These are phyloP conservation scores for Physcomitrellopsis africana DNA, from an alignment of 225 moss, liverwort and hornwort species.

Conservation along the genomic window DNA sequence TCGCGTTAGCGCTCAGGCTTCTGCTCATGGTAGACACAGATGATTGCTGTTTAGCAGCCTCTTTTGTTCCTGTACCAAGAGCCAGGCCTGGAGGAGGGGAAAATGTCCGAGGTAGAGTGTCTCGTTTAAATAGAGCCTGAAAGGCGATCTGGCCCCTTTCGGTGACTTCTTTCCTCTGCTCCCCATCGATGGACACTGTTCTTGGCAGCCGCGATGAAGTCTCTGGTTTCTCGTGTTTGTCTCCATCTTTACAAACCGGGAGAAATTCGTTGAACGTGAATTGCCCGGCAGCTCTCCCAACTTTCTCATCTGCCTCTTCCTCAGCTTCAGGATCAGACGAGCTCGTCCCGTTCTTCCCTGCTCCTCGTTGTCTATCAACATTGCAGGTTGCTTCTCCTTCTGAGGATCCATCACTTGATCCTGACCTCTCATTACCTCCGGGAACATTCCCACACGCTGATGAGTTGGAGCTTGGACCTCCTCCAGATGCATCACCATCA, in stretches of 20 bases:
- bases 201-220: conserved; percentile 38
- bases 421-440: conserved; percentile 41
- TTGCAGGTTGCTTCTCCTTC: conserved; percentile 51
- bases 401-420: conserved; percentile 61
- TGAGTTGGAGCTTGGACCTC: conserved; percentile 63
- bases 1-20: conserved; percentile 31
- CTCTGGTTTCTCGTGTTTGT: conserved; percentile 38
- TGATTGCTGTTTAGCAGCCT: conserved; percentile 23
- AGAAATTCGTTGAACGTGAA: conserved; percentile 44
- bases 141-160: conserved; percentile 65
- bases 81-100: conserved; percentile 49
- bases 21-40: conserved; percentile 19
- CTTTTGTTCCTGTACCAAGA: conserved; percentile 31
- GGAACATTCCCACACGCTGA: conserved; percentile 59
- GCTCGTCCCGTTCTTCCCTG: conserved; percentile 25
- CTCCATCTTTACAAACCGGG: conserved; percentile 43
- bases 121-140: conserved; percentile 59
- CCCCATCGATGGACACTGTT: conserved; percentile 48
- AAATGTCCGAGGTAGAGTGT: conserved; percentile 53
- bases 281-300: conserved; percentile 18
- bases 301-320: conserved; percentile 21
- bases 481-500: conserved; percentile 37
- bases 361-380: conserved; percentile 18
- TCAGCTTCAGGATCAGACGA: conserved; percentile 16
- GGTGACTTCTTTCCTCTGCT: conserved; percentile 58